Evolutionary conservation across 306 rosid species (phyloP), one percentile per base, ranked within the genome.

Genomic region (Spatholobus suberectus): DNA sequence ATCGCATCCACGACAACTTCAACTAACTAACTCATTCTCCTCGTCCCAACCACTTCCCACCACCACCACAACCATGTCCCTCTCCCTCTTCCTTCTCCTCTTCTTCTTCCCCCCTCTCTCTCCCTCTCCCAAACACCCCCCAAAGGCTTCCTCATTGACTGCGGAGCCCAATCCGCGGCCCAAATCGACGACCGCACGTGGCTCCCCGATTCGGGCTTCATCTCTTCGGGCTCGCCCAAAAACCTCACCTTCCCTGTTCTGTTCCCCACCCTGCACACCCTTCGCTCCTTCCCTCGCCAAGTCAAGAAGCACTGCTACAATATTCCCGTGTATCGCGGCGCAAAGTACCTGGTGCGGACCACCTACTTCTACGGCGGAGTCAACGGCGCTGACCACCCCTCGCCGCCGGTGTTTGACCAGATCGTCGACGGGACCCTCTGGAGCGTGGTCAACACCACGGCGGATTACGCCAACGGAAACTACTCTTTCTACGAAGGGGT

Each of bases 371-470:
- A 96, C 76, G 92, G 92, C 1, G 95, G 93, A 3, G 67, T 88
- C 83, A 87, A 91, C 79, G 93, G 88, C 68, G 73, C 8, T 1
- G 79, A 77, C 0, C 76, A 76, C 72, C 87, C 87, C 73, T 76
- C 86, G 3, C 99, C 97, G 2, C 97, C 98, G 59, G 95, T 89
- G 44, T 96, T 94, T 71, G 99, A 94, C 63, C 99, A 92, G 90
- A 93, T 92, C 57, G 85, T 96, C 11, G 99, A 94, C 18, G 98
- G 97, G 14, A 96, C 98, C 8, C 17, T 90, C 9, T 96, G 99
- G 99, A 81, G 78, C 67, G 88, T 89, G 21, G 95, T 96, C 15
- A 94, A 94, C 73, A 96, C 98, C 40, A 90, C 99, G 0, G 82
- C 3, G 17, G 94, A 94, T 70, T 92, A 89, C 85, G 81, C 77